These are phyloP conservation scores for Apiospora koreana DNA, from an alignment of 2,329 filamentous ascomycete genomes.

Conservation along the genomic window DNA sequence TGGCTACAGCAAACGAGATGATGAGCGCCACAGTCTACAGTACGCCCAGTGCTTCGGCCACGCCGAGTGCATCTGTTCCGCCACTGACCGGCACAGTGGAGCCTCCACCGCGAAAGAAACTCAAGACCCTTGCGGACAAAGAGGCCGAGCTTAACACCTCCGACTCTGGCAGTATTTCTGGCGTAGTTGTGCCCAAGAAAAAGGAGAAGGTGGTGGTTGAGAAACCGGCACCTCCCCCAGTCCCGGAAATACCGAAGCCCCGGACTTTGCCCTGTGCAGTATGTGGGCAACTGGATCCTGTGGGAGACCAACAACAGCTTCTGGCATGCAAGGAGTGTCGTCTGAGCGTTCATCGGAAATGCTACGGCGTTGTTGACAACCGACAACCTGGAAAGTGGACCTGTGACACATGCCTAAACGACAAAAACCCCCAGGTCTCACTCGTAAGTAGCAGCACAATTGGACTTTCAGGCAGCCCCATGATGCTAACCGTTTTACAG, in stretches of 20 bases:
- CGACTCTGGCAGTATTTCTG: conserved; percentile 46
- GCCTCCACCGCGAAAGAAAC: conserved; percentile 63
- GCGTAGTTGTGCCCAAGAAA: conserved; percentile 50
- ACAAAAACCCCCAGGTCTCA: conserved; percentile 89
- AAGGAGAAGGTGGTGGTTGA: conserved; percentile 43
- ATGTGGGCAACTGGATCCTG: conserved; percentile 73
- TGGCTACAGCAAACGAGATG: conserved; percentile 66
- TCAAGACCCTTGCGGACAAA: conserved; percentile 57
- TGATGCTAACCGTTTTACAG: conserved; percentile 41
- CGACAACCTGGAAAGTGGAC: conserved; percentile 79
- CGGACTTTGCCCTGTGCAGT: conserved; percentile 81
- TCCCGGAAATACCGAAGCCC: conserved; percentile 77
- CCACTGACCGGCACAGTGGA: conserved; percentile 40
- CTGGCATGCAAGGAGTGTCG: conserved; percentile 85
- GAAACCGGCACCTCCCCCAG: conserved; percentile 64
- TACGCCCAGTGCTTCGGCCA: conserved; percentile 32
- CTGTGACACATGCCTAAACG: conserved; percentile 94
- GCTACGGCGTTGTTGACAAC: conserved; percentile 81
- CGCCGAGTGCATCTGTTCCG: conserved; percentile 28
- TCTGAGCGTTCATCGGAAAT: conserved; percentile 86
- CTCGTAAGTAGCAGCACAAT: conserved; percentile 59
- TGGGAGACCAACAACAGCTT: conserved; percentile 66
- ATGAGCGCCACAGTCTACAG: conserved; percentile 44
- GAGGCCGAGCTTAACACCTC: conserved; percentile 49
- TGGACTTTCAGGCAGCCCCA: not conserved